Base-by-base conservation (phyloP, 176 grass and related monocot species). In the Juncus inflexus region DNA sequence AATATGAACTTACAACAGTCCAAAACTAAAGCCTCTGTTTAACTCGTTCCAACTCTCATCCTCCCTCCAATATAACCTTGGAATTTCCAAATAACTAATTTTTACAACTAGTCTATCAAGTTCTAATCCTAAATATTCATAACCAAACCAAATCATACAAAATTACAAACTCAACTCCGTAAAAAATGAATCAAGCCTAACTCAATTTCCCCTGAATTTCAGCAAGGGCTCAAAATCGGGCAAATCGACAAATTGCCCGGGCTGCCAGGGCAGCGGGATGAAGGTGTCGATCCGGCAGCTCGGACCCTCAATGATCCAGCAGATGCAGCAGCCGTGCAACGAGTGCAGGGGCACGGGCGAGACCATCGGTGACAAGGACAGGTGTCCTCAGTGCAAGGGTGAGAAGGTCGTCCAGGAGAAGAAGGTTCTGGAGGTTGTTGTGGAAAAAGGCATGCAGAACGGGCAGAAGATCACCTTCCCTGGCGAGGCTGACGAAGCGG, bases 191-290 rank as follows among this genome's bases (percentile, higher is more conserved):
- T 28, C 19, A 28, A 28, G 1, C 19, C 19, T 28, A 28, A 28
- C 19, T 28, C 19, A 28, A 28, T 28, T 28, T 28, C 19, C 19
- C 19, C 19, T 28, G 19, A 55, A n/a, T 2, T 70, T 7, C 82
- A 96, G 92, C 3, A 90, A 95, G 78, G 91, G 90, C 4, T 95
- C 85, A 0, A 95, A 95, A 60, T 95, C 90, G 42, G 90, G 85
- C 12, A 82, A 79, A 63, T 90, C 90, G 0, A 81, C 75, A 35
- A 80, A 56, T 53, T 95, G 90, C 56, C 37, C 39, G 43, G 65
- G 73, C n/a, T 95, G 90, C 37, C 79, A 86, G 57, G 90, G 90
- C 9, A 75, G 85, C 15, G 90, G 90, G 11, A 76, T 74, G 12
- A 95, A 86, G 80, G 79, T 95, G 12, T 81, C 84, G 40, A 81